Base-by-base conservation (phyloP, 73 alveolate species). In the Paramecium caudatum region DNA sequence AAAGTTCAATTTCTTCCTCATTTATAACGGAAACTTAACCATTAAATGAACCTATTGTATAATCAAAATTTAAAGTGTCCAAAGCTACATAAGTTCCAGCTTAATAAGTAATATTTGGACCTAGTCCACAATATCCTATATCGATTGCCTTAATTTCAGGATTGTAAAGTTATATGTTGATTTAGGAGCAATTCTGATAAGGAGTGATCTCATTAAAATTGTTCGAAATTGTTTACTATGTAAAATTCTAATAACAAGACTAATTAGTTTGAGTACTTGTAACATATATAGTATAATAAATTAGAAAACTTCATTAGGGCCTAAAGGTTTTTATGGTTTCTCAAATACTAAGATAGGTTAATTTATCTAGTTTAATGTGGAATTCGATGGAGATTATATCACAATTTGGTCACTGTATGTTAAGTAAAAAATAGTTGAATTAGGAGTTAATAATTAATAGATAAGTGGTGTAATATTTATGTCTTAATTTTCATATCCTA, bases 71-170 rank as follows among this genome's bases (percentile, higher is more conserved):
- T n/a, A n/a, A n/a, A n/a, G n/a, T n/a, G 13, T 55, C 80, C 9
- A 55, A 27, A 2, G 23, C 30, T 1, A 55, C 45, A 55, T 27
- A 55, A 43, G 80, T 55, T 0, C 80, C 80, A 23, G 80, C 80
- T 23, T 16, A 10, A 25, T 55, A 55, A 27, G 80, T 55, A 27
- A 55, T 55, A 55, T 55, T 55, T 4, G 80, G 80, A 27, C 80
- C 80, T 27, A 55, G 12, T 23, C 46, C 80, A 23, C 80, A 55
- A 19, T 19, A 55, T 55, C 80, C 80, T 27, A 55, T 43, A 55
- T 55, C 80, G 1, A 55, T 23, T 55, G 23, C 10, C 3, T 55
- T 55, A 25, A 55, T 55, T 55, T 55, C 13, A 5, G 80, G 80
- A 21, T 55, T 55, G 6, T 23, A 23, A 13, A 55, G n/a, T 10